Evolutionary conservation across 768 basidiomycete genomes (phyloP), one percentile per base, ranked within the genome.

Genomic region (Mycena pura): DNA sequence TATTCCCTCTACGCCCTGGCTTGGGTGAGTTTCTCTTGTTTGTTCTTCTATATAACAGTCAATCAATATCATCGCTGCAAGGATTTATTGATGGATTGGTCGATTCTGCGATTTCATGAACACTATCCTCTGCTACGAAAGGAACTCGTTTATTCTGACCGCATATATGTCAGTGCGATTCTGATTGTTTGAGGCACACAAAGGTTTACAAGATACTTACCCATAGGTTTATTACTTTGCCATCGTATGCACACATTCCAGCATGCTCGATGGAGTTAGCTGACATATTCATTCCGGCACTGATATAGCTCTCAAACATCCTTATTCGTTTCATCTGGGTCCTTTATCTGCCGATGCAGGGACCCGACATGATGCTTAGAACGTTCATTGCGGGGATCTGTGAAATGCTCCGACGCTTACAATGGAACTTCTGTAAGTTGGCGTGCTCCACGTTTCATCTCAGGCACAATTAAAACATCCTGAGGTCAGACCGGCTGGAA

Each of bases 81-180:
- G 94, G 95, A 97, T 67, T 71, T 94, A 22, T 69, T 90, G 7
- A 91, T 96, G 86, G 96, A 99, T 73, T 98, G 96, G 96, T 93
- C 91, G 1, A 72, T 99, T 41, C 77, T 93, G 44, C 78, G 84
- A 57, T 78, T 82, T 8, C 84, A 79, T 55, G 78, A 81, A 6
- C 76, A 68, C 61, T 80, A 90, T 62, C 84, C 78, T 21, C 77
- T 92, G 34, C 81, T 99, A 3, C 86, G 97, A 22, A 73, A 78
- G 2, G 91, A 96, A 31, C 74, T 96, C 27, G 77, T 92, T 2
- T 98, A 95, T 72, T 77, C 81, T 6, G 83, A 87, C 47, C 70
- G 84, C 28, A 77, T 88, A 66, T 79, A 82, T 25, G 90, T 93
- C 36, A 61, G 83, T 71, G 6, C 28, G 19, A 15, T 13, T 28